A percentile compares a stretch with the other conserved stretches of the same genome.
Conservation (phyloP, 2,329 filamentous ascomycete species). For the Tolypocladium pustulatum region DNA sequence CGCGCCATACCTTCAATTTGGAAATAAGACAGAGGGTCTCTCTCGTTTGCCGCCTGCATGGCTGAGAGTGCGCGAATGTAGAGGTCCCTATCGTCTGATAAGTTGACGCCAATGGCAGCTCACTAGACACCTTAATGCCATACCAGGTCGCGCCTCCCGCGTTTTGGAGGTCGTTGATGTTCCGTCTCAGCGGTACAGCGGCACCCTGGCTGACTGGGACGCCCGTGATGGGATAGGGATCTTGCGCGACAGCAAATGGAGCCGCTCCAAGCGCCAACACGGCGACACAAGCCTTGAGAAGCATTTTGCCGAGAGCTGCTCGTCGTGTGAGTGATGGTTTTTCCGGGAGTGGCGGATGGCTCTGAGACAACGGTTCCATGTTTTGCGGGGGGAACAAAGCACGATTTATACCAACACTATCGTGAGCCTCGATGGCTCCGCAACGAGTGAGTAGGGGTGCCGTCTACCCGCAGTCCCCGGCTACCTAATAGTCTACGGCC, state of each 20-base stretch:
- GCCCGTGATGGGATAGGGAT: slow-evolving; percentile 3
- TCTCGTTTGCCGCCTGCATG: slow-evolving; percentile 28
- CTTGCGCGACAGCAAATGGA: neutral
- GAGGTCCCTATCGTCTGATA: slow-evolving; percentile 28
- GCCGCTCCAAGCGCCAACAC: neutral
- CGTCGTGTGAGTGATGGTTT: neutral
- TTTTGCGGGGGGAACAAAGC: neutral
- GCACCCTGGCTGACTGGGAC: neutral
- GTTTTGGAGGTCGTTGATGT: slow-evolving; percentile 1
- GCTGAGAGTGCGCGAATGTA: slow-evolving; percentile 35
- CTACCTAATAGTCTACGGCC: neutral
- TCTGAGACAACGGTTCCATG: neutral
- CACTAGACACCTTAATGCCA: neutral
- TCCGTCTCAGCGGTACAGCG: neutral
- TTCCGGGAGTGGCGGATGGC: neutral
- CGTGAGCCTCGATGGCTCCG: neutral
- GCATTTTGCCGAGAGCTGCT: neutral
- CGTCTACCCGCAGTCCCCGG: neutral
- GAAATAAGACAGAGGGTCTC: slow-evolving; percentile 38
- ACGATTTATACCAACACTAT: neutral
- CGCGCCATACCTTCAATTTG: slow-evolving; percentile 30
- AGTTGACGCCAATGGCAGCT: neutral
- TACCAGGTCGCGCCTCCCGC: slow-evolving; percentile 1
- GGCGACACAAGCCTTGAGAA: slow-evolving; percentile 5
- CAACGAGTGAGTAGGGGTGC: neutral